A percentile compares a stretch with the other conserved stretches of the same genome.
Conservation (phyloP, 2,329 filamentous ascomycete species). For the Aspergillus sp. region DNA sequence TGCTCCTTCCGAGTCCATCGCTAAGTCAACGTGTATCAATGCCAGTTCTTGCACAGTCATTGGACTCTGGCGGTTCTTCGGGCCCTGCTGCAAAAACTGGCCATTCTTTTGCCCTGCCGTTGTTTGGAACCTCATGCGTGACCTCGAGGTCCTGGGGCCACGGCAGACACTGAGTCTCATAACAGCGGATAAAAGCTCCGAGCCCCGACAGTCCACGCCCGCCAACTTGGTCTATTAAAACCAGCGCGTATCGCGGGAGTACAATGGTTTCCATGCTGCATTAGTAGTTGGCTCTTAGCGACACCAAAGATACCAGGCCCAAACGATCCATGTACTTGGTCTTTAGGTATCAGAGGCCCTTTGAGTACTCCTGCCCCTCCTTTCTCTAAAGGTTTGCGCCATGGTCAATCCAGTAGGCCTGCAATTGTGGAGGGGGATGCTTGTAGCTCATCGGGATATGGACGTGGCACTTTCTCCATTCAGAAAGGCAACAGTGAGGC, state of each 20-base stretch:
- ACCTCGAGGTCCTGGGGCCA: background rate
- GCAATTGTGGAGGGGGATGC: background rate
- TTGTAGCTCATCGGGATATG: background rate
- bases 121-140: background rate
- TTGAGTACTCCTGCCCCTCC: background rate
- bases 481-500: background rate
- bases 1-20: too few relatives aligned
- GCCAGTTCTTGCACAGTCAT: too few relatives aligned
- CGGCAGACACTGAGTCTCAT: background rate
- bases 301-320: background rate
- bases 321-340: background rate
- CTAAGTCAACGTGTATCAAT: too few relatives aligned
- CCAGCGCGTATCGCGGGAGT: background rate
- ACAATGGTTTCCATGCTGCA: background rate
- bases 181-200: background rate
- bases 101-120: background rate
- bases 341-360: background rate
- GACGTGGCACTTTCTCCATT: background rate
- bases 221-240: background rate
- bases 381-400: background rate
- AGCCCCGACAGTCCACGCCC: background rate
- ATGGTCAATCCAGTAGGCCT: background rate
- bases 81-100: background rate
- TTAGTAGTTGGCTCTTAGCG: background rate
- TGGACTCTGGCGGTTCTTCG: too few relatives aligned